These are phyloP conservation scores for Ascochyta clinopodiicola DNA, from an alignment of 2,329 filamentous ascomycete genomes.

Conservation along the genomic window DNA sequence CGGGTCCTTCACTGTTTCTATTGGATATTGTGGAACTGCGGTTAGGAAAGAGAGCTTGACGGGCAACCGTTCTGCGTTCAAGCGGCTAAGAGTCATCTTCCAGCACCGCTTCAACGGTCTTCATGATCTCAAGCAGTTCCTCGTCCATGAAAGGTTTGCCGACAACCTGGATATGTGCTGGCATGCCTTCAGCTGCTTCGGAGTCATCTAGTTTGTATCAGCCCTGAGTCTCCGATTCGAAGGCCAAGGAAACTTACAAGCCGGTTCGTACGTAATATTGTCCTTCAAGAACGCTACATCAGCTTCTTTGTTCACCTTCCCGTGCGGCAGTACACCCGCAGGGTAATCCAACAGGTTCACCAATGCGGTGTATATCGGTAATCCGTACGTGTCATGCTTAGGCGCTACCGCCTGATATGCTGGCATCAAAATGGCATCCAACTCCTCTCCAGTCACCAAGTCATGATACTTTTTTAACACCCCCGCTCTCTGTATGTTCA, in stretches of 20 bases:
- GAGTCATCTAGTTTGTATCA: constrained; percentile 48
- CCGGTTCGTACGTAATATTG: constrained; percentile 43
- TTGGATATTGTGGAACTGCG: too few relatives aligned
- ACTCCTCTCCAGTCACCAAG: constrained; percentile 47
- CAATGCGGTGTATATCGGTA: constrained; percentile 56
- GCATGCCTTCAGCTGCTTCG: constrained; percentile 51
- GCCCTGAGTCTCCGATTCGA: not conserved
- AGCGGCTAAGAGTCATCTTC: constrained; percentile 23
- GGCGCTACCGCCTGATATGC: constrained; percentile 60
- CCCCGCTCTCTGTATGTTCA: constrained; percentile 49
- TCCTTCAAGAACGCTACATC: constrained; percentile 47
- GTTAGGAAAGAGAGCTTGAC: too few relatives aligned
- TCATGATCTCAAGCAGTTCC: constrained; percentile 49
- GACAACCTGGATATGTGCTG: constrained; percentile 57
- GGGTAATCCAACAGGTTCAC: constrained; percentile 63
- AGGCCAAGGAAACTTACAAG: constrained; percentile 36
- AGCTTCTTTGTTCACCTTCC: constrained; percentile 50
- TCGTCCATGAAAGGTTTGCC: constrained; percentile 58
- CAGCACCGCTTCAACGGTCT: constrained; percentile 36
- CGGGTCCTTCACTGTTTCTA: not conserved
- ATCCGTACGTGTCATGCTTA: constrained; percentile 59
- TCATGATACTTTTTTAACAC: constrained; percentile 52
- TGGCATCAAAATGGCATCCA: constrained; percentile 61
- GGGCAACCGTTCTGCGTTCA: not conserved
- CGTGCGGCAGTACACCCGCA: constrained; percentile 57